Percentiles rank a stretch among this genome's conserved stretches.
These are phyloP conservation scores for Leishmania lainsoni DNA, from an alignment of 208 protist genomes.

Conservation along the genomic window DNA sequence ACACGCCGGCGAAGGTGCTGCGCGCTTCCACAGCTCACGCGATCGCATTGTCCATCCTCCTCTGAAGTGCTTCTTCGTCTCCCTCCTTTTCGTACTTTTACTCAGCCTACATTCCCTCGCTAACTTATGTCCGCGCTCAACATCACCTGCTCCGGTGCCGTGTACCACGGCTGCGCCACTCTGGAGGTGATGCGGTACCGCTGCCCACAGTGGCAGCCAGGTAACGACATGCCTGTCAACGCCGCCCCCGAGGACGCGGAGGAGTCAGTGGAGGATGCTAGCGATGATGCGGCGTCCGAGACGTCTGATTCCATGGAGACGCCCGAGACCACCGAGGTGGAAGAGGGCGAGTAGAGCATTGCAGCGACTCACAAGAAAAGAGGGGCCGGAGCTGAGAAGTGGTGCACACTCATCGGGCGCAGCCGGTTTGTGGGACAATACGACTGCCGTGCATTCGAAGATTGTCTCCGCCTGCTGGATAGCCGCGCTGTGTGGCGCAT, in stretches of 20 bases:
- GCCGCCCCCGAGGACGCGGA: slow-evolving; percentile 33
- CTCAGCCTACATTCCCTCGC: neutral
- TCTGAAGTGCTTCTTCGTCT: neutral
- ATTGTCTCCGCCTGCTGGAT: neutral
- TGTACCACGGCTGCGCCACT: slow-evolving; percentile 56
- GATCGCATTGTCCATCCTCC: neutral
- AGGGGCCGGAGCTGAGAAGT: neutral
- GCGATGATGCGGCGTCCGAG: slow-evolving; percentile 24
- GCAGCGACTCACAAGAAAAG: neutral
- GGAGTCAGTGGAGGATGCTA: slow-evolving; percentile 21
- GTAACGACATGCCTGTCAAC: slow-evolving; percentile 49
- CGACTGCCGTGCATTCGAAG: neutral
- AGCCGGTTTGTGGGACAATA: neutral
- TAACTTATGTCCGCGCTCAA: slow-evolving; percentile 66
- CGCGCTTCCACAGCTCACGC: neutral
- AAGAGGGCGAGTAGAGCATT: slow-evolving; percentile 13
- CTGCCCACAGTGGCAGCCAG: slow-evolving; percentile 75
- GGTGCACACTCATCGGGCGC: neutral
- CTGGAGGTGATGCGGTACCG: slow-evolving; percentile 74
- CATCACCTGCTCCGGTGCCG: slow-evolving; percentile 72
- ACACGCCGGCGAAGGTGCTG: neutral
- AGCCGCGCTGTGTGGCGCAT: neutral
- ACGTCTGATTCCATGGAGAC: neutral
- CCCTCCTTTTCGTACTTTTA: neutral
- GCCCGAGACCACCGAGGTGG: slow-evolving; percentile 15